These are phyloP conservation scores for Talaromyces sp. DNA, from an alignment of 2,329 filamentous ascomycete species.

Conservation along the genomic window DNA sequence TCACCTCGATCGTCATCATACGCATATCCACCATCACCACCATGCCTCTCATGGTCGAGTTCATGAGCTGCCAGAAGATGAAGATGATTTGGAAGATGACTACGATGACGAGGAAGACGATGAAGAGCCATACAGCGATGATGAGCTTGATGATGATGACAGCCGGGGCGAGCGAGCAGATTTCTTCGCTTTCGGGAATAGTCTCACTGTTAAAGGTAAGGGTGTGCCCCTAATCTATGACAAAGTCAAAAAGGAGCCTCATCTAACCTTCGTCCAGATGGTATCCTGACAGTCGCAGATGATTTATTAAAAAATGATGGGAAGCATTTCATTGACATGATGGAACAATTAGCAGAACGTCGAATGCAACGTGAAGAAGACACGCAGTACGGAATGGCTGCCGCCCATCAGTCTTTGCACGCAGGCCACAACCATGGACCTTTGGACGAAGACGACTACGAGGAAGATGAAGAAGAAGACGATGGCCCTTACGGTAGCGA, in stretches of 20 bases:
- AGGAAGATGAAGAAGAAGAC: constrained; percentile 72
- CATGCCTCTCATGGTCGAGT: constrained; percentile 61
- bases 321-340: constrained; percentile 99
- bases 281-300: constrained; percentile 96
- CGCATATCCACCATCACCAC: constrained; percentile 51
- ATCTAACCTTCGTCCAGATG: constrained; percentile 51
- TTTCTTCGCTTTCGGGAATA: constrained; percentile 97
- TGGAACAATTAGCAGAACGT: constrained; percentile 97
- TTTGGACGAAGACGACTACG: constrained; percentile 68
- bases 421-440: constrained; percentile 71
- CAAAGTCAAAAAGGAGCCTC: constrained; percentile 25
- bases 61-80: constrained; percentile 52
- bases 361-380: constrained; percentile 96
- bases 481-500: constrained; percentile 51
- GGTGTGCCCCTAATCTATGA: constrained; percentile 11
- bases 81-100: constrained; percentile 41
- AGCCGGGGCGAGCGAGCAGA: constrained; percentile 62
- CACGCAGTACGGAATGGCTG: constrained; percentile 62
- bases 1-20: constrained; percentile 49
- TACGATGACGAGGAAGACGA: constrained; percentile 59
- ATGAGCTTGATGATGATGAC: constrained; percentile 59
- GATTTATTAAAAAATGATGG: constrained; percentile 98
- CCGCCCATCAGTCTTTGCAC: constrained; percentile 54
- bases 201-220: constrained; percentile 82
- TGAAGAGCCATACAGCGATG: constrained; percentile 61